Percentiles rank a stretch among this genome's conserved stretches.
Conservation (phyloP, 2,329 filamentous ascomycete species). For the Scolecobasidium constrictum region DNA sequence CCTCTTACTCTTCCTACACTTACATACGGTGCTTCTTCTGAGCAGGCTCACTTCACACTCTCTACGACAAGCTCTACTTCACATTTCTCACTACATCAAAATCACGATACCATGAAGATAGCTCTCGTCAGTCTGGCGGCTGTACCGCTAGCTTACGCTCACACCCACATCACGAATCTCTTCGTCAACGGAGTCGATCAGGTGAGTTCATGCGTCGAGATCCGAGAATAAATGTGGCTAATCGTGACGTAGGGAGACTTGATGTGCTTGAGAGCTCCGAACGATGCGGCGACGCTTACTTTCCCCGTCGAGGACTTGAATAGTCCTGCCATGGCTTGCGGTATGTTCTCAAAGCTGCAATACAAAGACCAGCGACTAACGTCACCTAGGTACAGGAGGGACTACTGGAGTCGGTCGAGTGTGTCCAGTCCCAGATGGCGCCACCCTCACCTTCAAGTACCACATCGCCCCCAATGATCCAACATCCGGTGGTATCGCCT, state of each 20-base stretch:
- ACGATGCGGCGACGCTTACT: conserved; percentile 40
- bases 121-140: conserved; percentile 19
- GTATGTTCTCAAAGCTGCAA: conserved; percentile 31
- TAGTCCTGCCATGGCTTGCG: conserved; percentile 59
- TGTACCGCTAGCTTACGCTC: conserved; percentile 32
- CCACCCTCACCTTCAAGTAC: conserved; percentile 56
- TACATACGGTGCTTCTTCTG: too few species aligned
- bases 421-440: conserved; percentile 36
- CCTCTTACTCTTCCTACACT: too few species aligned
- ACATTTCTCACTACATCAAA: too few species aligned
- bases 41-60: too few species aligned
- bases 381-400: conserved; percentile 33
- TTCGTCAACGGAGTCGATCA: conserved; percentile 48
- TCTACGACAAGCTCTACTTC: too few species aligned
- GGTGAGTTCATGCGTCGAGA: conserved; percentile 5
- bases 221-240: background rate
- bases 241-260: conserved; percentile 49
- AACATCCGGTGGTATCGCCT: conserved; percentile 46
- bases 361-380: conserved; percentile 5
- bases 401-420: conserved; percentile 37
- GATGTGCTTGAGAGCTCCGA: conserved; percentile 59
- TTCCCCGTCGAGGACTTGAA: conserved; percentile 31
- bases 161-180: conserved; percentile 55
- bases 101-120: too few species aligned
- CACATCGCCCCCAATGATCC: conserved; percentile 48